phyloP scores from a whole-genome alignment of 768 basidiomycete species.

The Mycena belliarum region DNA sequence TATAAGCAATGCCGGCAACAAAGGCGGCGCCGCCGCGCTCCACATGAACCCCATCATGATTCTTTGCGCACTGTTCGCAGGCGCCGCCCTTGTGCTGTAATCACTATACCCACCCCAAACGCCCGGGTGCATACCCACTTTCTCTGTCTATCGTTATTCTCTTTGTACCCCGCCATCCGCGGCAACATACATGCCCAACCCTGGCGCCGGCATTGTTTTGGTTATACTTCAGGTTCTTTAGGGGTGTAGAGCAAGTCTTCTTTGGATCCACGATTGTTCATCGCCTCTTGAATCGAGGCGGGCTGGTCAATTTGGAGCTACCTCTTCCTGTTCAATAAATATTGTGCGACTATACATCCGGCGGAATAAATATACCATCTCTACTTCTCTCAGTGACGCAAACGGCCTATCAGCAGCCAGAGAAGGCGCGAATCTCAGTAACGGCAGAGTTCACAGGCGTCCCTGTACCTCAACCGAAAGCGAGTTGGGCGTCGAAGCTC shows the following conservation, averaged over 20 bases:
- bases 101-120: slow-evolving; percentile 24
- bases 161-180: slow-evolving; percentile 9
- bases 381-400: too few relatives aligned
- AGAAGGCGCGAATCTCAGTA: background rate
- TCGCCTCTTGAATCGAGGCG: slow-evolving; percentile 21
- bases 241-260: slow-evolving; percentile 20
- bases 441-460: background rate
- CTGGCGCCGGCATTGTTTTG: slow-evolving; percentile 20
- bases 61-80: slow-evolving; percentile 41
- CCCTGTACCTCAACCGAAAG: background rate
- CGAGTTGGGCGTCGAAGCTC: background rate
- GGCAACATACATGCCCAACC: slow-evolving; percentile 18
- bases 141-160: slow-evolving; percentile 18
- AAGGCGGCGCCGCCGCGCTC: slow-evolving; percentile 39
- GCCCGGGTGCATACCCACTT: slow-evolving; percentile 17
- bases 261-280: slow-evolving; percentile 15
- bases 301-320: slow-evolving; percentile 23
- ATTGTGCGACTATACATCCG: background rate
- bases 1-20: slow-evolving; percentile 48
- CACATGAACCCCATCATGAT: slow-evolving; percentile 44
- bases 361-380: slow-evolving; percentile 21
- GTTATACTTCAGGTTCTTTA: slow-evolving; percentile 14
- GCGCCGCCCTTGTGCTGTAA: slow-evolving; percentile 25
- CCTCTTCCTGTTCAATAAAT: slow-evolving; percentile 21
- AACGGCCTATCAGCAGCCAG: background rate